Conservation (phyloP, 73 alveolate species). For the Paramecium sonneborni region DNA sequence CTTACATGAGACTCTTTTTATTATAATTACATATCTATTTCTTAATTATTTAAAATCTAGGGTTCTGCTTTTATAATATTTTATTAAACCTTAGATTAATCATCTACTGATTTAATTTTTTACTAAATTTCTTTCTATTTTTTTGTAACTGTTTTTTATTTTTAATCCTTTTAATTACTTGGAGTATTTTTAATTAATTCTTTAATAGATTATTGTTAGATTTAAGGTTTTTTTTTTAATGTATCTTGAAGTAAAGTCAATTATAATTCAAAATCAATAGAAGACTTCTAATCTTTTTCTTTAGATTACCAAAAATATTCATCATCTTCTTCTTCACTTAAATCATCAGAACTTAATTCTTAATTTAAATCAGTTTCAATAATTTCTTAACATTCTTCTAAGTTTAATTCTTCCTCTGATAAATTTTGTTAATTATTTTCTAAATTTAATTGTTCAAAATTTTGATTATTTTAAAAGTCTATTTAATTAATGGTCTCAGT, state of each 20-base stretch:
- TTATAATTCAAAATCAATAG: slow-evolving; percentile 4
- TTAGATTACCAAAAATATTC: background rate
- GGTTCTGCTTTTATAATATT: background rate
- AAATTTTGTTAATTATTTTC: background rate
- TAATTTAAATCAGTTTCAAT: background rate
- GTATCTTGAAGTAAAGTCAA: background rate
- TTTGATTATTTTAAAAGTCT: background rate
- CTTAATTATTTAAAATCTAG: background rate
- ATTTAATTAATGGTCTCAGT: background rate
- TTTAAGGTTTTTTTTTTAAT: background rate
- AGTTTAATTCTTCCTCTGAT: background rate
- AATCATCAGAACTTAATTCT: background rate
- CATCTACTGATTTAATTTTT: background rate
- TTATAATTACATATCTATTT: background rate
- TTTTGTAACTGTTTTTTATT: background rate
- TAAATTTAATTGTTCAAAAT: background rate
- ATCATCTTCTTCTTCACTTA: slow-evolving; percentile 3
- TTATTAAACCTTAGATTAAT: background rate
- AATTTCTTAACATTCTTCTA: background rate
- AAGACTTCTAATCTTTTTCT: background rate
- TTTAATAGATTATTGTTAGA: background rate
- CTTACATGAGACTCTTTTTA: background rate
- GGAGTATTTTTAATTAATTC: background rate
- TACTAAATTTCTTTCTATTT: background rate
- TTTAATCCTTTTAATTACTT: background rate